phyloP scores from a whole-genome alignment of 176 grass and related monocot species.

The Miscanthus lutarioriparius region DNA sequence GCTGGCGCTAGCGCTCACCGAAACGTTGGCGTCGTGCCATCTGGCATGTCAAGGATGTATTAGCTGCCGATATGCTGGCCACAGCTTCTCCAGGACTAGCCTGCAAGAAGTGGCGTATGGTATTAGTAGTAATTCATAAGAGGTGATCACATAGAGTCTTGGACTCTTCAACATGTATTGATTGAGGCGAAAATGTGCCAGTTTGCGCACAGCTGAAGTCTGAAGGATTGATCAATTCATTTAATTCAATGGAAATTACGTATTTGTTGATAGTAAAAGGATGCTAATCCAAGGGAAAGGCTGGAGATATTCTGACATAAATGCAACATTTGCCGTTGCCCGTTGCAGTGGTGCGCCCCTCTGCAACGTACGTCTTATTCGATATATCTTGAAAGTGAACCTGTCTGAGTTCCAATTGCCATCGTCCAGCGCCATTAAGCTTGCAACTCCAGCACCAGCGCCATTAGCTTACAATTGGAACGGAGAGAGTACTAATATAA shows the following conservation, averaged over 20 bases:
- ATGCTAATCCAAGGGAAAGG: background rate
- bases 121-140: background rate
- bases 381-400: no score
- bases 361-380: no score
- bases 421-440: no score
- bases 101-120: constrained; percentile 19
- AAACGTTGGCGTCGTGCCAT: constrained; percentile 61
- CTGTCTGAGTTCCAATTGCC: no score
- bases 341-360: background rate
- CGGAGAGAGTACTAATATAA: no score
- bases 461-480: no score
- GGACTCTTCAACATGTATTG: background rate
- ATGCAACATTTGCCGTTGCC: background rate
- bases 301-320: background rate
- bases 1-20: constrained; percentile 55
- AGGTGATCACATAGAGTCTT: background rate
- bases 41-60: constrained; percentile 75
- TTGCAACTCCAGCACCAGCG: no score
- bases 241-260: constrained; percentile 1
- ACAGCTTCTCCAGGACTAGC: constrained; percentile 14
- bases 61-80: constrained; percentile 28
- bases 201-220: background rate
- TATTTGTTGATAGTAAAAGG: background rate
- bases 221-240: background rate
- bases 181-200: background rate